Base-by-base conservation (phyloP, 2,329 filamentous ascomycete genomes). In the Colletotrichum tropicale region DNA sequence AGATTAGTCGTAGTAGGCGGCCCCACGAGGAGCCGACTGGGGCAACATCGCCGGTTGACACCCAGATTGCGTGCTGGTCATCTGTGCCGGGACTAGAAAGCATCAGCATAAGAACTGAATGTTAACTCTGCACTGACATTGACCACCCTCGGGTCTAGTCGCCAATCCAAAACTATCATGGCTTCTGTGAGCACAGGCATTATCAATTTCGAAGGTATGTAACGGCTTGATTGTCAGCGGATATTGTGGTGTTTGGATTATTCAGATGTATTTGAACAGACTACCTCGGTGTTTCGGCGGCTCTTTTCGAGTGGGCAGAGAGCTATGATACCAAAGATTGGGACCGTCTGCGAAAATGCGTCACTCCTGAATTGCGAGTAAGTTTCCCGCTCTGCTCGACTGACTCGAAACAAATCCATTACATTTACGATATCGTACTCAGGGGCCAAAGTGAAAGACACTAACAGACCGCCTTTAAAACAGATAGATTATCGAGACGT, bases 401-500 rank as follows among this genome's bases (percentile, higher is more conserved):
- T 18, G n/a, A 52, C 10, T 87, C 89, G 58, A 34, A 3, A 90
- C 91, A 2, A 52, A 52, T 2, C n/a, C n/a, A 13, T 21, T 52
- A 2, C n/a, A 21, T 21, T 3, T 3, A 13, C 7, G 6, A 21
- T 48, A 7, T 48, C 3, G 8, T 13, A 13, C 3, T 13, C 10
- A 5, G 10, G 3, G 12, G 10, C n/a, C n/a, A 21, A 13, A 21
- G 12, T 4, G 1, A 52, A 52, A 21, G n/a, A 10, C 43, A 21
- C 67, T 7, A 5, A 66, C 21, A 55, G 30, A 15, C 21, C 24
- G 18, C 18, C 18, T 52, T 52, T 21, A 7, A 13, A 52, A 7
- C 82, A 93, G 88, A 89, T 95, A 80, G 94, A 96, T 87, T 96
- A 96, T 89, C 90, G 90, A 66, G 88, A 89, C 48, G 91, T 93